Base-by-base conservation (phyloP, 345 rosid species). In the Corchorus olitorius region DNA sequence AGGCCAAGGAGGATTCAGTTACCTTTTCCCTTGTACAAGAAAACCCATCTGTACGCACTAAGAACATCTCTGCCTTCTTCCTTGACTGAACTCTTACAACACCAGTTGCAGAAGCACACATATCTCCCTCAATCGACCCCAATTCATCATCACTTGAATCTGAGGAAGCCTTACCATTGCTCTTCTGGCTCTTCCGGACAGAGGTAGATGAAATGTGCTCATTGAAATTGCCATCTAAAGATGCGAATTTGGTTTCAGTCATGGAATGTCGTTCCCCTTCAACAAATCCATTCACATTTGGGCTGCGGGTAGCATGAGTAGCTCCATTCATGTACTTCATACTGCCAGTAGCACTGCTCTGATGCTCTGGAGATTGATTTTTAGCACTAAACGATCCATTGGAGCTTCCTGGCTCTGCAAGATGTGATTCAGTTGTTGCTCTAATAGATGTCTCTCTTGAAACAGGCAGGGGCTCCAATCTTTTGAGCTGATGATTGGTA, bases 21-120 rank as follows among this genome's bases (percentile, higher is more conserved):
- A 93, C 99, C 79, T 92, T 93, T 85, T 95, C 99, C 82, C 98
- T 87, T 45, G 87, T 81, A 87, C 99, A 95, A 77, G 98, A 95
- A 83, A 95, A 88, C 75, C 99, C 99, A 84, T 95, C 99, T 50
- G 99, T 95, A 73, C 98, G 88, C 55, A 95, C 99, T 54, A 93
- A 79, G 78, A 93, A 95, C 99, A 95, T 95, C 87, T 95, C 98
- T 63, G 99, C 99, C 87, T 95, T 95, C 83, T 78, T 92, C 80
- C 98, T 89, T 67, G 98, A 95, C 82, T 95, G 99, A 84, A 93
- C 90, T 83, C 99, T 86, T 75, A 95, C 99, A 63, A 95, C 99
- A 72, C 99, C 98, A 79, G 98, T 95, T 46, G 99, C 87, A 72
- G 98, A 95, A 81, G 98, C 91, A 80, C 99, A 95, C 99, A 95